These are phyloP conservation scores for Trichoderma reesei DNA, from an alignment of 495 filamentous ascomycete species.

Conservation along the genomic window DNA sequence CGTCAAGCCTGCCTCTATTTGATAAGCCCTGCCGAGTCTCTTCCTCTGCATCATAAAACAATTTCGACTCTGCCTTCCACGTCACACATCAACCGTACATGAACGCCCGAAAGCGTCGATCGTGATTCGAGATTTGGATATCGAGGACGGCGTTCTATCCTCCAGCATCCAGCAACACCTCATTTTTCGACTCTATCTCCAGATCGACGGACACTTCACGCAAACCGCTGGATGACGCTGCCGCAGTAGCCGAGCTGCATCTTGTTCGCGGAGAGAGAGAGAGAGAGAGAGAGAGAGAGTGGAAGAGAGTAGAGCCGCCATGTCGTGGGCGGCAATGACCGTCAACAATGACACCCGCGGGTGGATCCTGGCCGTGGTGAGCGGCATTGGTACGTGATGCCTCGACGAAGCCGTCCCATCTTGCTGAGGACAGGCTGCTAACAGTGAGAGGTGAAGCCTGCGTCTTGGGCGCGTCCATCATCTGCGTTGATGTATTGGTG, in stretches of 20 bases:
- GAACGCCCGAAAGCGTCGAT: no score
- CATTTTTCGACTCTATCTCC: no score
- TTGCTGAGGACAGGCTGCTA: neutral
- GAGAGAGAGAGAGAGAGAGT: neutral
- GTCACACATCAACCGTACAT: no score
- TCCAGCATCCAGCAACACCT: neutral
- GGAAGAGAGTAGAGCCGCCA: slow-evolving; percentile 14
- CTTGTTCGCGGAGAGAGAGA: neutral
- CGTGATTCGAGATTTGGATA: no score
- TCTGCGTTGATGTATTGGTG: slow-evolving; percentile 74
- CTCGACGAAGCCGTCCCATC: slow-evolving; percentile 5
- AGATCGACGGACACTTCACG: neutral
- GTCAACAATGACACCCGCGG: slow-evolving; percentile 79
- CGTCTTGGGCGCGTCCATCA: slow-evolving; percentile 68
- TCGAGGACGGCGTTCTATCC: neutral
- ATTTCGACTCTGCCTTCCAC: no score
- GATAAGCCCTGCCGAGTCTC: no score
- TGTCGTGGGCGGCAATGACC: slow-evolving; percentile 21
- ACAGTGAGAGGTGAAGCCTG: slow-evolving; percentile 48
- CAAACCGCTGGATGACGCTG: neutral
- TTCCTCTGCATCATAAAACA: no score
- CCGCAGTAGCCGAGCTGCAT: neutral
- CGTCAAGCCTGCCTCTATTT: neutral
- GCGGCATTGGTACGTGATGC: slow-evolving; percentile 54
- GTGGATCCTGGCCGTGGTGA: slow-evolving; percentile 84